Base-by-base conservation (phyloP, 1,139 yeast genomes). In the Diutina scorzettiae region DNA sequence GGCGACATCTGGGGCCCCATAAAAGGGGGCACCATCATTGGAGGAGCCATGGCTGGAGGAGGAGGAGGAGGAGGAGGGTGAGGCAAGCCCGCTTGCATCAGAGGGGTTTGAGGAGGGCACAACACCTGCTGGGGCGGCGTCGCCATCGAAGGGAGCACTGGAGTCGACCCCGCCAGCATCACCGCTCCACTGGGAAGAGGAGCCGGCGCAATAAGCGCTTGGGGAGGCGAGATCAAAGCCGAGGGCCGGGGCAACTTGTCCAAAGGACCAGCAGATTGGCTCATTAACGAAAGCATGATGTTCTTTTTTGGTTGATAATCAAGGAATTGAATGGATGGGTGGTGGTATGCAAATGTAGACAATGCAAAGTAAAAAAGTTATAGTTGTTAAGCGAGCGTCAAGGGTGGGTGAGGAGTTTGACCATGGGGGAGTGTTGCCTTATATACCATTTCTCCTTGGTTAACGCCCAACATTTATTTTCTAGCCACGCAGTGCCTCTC, bases 301-400 rank as follows among this genome's bases (percentile, higher is more conserved):
- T 24, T 27, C n/a, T 7, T 12, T 5, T 12, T n/a, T n/a, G n/a
- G n/a, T n/a, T n/a, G n/a, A n/a, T 14, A 17, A 30, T 30, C 19
- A 19, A 6, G n/a, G 6, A 14, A 14, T 16, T 12, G 33, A 14
- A 30, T 16, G 20, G 20, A 30, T 5, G 17, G 7, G 14, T 30
- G 36, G 21, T 32, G n/a, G n/a, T n/a, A n/a, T 32, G 37, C 21
- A 32, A 32, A 32, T 3, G 21, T 31, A 32, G 20, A 20, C 16
- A 12, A 9, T 11, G 16, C 11, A 9, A 32, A 32, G 37, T 21
- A 21, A 20, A n/a, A 19, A 18, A 31, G 34, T 17, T 14, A 12
- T 16, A 6, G 37, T 20, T 11, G 37, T 20, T 32, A 32, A 32
- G 37, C 37, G 37, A 32, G 37, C 37, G 37, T 32, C 37, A 32